Conservation (phyloP, 1,284 basidiomycete genomes). For the Cystobasidium slooffiae region DNA sequence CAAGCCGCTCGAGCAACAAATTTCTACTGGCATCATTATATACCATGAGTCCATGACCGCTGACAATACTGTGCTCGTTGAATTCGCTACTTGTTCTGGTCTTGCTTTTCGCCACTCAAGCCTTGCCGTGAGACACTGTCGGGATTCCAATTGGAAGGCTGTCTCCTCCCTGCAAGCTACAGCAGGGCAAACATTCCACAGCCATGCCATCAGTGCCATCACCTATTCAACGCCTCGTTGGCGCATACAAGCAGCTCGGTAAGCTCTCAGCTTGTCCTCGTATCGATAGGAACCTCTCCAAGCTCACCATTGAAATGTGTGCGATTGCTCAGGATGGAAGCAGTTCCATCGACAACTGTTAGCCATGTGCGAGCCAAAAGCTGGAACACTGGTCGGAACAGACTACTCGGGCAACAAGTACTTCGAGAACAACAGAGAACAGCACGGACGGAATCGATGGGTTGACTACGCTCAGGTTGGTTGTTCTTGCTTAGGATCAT, state of each 20-base stretch:
- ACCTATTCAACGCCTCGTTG: constrained; percentile 9
- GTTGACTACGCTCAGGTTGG: constrained; percentile 82
- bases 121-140: no score
- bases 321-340: constrained; percentile 22
- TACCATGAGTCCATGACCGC: no score
- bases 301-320: not conserved
- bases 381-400: constrained; percentile 73
- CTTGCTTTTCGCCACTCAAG: no score
- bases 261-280: not conserved
- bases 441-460: constrained; percentile 86
- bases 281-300: not conserved
- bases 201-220: constrained; percentile 11
- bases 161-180: no score
- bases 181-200: not conserved
- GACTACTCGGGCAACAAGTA: constrained; percentile 74
- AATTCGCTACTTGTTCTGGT: no score
- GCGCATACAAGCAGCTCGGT: constrained; percentile 26
- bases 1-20: no score
- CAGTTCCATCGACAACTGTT: constrained; percentile 24
- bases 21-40: no score
- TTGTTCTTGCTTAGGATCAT: not conserved
- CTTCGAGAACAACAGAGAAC: constrained; percentile 84
- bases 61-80: no score
- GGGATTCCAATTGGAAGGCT: no score
- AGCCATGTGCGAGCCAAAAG: constrained; percentile 73